Percentiles rank a stretch among this genome's conserved stretches.
Conservation (phyloP, 129 eudicot species). For the Flaveria trinervia region DNA sequence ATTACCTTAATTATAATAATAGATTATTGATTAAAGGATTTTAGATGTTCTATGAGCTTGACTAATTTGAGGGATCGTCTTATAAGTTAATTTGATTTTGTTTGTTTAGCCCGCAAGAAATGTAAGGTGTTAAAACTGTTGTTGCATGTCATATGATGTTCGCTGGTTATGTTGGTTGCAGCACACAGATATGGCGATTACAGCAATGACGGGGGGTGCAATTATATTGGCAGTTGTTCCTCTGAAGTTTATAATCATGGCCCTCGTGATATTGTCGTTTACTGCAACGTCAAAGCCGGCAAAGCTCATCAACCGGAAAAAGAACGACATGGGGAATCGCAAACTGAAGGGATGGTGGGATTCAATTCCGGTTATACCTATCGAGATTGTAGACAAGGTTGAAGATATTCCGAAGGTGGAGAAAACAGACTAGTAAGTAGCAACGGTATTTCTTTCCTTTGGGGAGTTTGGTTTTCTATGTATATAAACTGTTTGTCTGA, state of each 20-base stretch:
- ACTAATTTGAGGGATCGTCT: too few species aligned
- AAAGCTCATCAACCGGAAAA: slow-evolving; percentile 35
- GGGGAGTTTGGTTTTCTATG: background rate
- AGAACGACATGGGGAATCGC: slow-evolving; percentile 58
- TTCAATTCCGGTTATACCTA: slow-evolving; percentile 78
- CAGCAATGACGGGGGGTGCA: slow-evolving; percentile 42
- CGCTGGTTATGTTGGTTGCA: slow-evolving; percentile 25
- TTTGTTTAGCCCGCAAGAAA: background rate
- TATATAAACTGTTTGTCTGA: background rate
- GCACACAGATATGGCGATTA: slow-evolving; percentile 71
- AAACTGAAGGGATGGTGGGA: slow-evolving; percentile 92
- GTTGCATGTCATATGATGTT: background rate
- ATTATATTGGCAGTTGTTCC: slow-evolving; percentile 59
- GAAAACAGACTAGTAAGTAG: slow-evolving; percentile 23
- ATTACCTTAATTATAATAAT: too few species aligned
- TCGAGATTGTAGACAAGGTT: slow-evolving; percentile 50
- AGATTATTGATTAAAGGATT: too few species aligned
- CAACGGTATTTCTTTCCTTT: background rate
- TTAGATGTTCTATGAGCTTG: too few species aligned
- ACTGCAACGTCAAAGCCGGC: slow-evolving; percentile 51
- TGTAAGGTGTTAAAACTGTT: background rate
- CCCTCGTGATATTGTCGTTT: slow-evolving; percentile 31
- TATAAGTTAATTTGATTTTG: too few species aligned
- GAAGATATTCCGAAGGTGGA: slow-evolving; percentile 38
- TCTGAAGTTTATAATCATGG: slow-evolving; percentile 64